Percentiles rank a stretch among this genome's conserved stretches.
Conservation (phyloP, 2,329 filamentous ascomycete genomes). For the Leptographium lundbergii region DNA sequence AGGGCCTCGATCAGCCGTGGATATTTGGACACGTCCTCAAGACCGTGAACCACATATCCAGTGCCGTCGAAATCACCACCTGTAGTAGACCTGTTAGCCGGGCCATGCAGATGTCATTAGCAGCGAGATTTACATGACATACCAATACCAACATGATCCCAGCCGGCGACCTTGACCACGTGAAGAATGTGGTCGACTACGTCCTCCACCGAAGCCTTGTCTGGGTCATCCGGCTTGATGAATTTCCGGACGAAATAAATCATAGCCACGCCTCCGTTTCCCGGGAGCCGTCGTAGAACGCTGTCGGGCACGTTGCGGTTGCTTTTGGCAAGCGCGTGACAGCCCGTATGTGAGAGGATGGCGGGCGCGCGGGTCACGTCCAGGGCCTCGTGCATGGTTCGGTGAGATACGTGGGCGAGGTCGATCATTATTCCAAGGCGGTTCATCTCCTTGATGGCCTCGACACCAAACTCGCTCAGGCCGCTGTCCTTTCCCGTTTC, state of each 20-base stretch:
- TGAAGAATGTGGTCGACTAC: conserved; percentile 71
- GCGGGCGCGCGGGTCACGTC: conserved; percentile 9
- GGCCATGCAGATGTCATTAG: not conserved
- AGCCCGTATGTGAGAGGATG: conserved; percentile 11
- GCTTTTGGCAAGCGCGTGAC: conserved; percentile 9
- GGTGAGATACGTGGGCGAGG: conserved; percentile 11
- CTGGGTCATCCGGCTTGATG: not conserved
- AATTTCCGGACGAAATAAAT: not conserved
- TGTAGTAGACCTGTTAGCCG: not conserved
- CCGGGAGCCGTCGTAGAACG: not conserved
- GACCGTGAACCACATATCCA: not conserved
- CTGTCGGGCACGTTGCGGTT: conserved; percentile 21
- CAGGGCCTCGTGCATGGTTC: conserved; percentile 11
- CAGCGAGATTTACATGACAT: not conserved
- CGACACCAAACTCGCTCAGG: conserved; percentile 12
- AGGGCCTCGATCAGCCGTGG: conserved; percentile 2
- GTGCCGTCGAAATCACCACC: not conserved
- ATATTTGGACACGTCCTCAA: not conserved
- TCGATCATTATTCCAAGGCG: conserved; percentile 16
- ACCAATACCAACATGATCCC: conserved; percentile 69
- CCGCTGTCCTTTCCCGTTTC: conserved; percentile 11
- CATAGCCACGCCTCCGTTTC: conserved; percentile 5
- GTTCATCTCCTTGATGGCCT: conserved; percentile 18
- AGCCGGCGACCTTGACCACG: conserved; percentile 73
- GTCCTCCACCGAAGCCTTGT: not conserved